Conservation (phyloP, 495 filamentous ascomycete genomes). For the Neurospora pannonica region DNA sequence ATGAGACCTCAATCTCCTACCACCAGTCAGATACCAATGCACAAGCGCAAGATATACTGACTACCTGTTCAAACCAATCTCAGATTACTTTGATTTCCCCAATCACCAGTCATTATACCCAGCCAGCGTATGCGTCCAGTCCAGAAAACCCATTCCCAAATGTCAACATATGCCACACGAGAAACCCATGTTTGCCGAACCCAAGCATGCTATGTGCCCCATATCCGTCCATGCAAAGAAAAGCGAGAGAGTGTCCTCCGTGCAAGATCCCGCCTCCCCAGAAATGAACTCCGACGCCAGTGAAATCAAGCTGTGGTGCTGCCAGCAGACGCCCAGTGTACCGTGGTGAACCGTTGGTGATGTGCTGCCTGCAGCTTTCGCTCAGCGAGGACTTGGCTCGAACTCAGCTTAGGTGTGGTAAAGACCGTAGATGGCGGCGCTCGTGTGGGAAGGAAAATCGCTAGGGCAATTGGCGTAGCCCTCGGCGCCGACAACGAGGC, state of each 20-base stretch:
- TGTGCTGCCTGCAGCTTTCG: not conserved
- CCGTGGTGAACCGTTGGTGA: not conserved
- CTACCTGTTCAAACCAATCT: not conserved
- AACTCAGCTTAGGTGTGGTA: not conserved
- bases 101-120: not conserved
- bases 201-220: not conserved
- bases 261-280: not conserved
- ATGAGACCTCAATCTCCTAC: not conserved
- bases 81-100: not conserved
- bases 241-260: not conserved
- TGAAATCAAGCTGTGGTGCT: not conserved
- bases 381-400: not conserved
- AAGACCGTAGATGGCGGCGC: not conserved
- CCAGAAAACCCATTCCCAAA: not conserved
- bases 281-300: not conserved
- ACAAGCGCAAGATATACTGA: not conserved
- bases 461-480: not conserved
- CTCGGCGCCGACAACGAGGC: not conserved
- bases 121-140: not conserved
- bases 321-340: not conserved
- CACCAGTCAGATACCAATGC: not conserved
- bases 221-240: not conserved
- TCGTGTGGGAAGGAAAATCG: not conserved
- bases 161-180: not conserved
- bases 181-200: not conserved